Conservation (phyloP, 345 rosid genomes). For the Capsella bursapastoris region DNA sequence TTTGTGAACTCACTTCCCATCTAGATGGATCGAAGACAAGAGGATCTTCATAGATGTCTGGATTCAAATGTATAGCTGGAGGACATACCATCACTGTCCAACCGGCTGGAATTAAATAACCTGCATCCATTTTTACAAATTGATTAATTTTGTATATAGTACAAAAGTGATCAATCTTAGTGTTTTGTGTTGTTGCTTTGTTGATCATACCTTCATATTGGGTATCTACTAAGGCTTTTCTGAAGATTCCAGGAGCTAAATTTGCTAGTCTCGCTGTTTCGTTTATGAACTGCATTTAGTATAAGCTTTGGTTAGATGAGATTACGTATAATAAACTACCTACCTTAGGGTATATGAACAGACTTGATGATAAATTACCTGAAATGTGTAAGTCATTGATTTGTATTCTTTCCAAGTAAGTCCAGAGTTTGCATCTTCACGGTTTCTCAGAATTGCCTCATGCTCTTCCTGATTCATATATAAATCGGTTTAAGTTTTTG, state of each 20-base stretch:
- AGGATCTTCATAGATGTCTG: slow-evolving; percentile 70
- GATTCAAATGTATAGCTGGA: slow-evolving; percentile 90
- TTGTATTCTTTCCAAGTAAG: slow-evolving; percentile 69
- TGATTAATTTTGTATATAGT: neutral
- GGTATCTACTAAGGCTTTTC: slow-evolving; percentile 38
- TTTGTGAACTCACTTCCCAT: slow-evolving; percentile 71
- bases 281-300: slow-evolving; percentile 33
- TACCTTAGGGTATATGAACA: neutral
- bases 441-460: slow-evolving; percentile 36
- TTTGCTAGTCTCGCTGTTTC: slow-evolving; percentile 43
- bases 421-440: slow-evolving; percentile 31
- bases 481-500: neutral
- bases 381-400: slow-evolving; percentile 69
- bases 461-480: slow-evolving; percentile 43
- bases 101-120: slow-evolving; percentile 81
- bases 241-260: slow-evolving; percentile 39
- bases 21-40: slow-evolving; percentile 82
- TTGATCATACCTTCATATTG: slow-evolving; percentile 32
- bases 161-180: neutral
- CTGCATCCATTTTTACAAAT: slow-evolving; percentile 49
- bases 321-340: neutral
- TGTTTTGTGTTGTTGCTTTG: neutral
- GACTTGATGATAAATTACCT: slow-evolving; percentile 32
- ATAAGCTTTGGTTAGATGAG: slow-evolving; percentile 27
- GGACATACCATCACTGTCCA: slow-evolving; percentile 97